Base-by-base conservation (phyloP, 2,329 filamentous ascomycete genomes). In the Phyllosticta capitalensis region DNA sequence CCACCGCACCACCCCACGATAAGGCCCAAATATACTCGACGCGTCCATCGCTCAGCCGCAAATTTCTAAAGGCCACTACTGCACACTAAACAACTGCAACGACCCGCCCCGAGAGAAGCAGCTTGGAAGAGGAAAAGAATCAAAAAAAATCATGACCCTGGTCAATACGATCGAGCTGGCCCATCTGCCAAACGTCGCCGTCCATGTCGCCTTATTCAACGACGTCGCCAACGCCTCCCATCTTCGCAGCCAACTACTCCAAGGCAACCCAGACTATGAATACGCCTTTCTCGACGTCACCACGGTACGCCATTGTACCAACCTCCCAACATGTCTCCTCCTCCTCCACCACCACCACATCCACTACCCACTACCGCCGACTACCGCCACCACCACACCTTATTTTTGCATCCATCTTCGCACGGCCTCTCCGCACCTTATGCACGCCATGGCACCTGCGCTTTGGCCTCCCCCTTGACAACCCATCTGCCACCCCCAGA, bases 251-350 rank as follows among this genome's bases (percentile, higher is more conserved):
- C 92, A 96, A 75, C 83, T 99, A 5, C 79, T 97, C n/a, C 81
- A 84, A 5, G 88, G 89, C 56, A 96, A 97, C 69, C 69, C 83
- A 10, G 86, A 87, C 9, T 97, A 92, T 67, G 91, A 97, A 74
- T 97, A 97, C 78, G 91, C 92, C 33, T 88, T 99, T 65, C 82
- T 99, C 53, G 92, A 99, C 75, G 91, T 91, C 20, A 84, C 83
- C 52, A 83, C 89, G 71, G 87, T 92, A 79, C 59, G 69, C 61
- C 30, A 45, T 51, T 22, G 21, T 63, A 17, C 30, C 30, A 28
- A 20, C 30, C n/a, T 17, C 19, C 20, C 53, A 28, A 14, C 22
- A n/a, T 38, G 3, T 20, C 12, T 33, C 52, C 26, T n/a, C 14
- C 38, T n/a, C 14, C 3, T 38, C 30, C 30, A 38, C 30, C 30